These are phyloP conservation scores for Helminthosporium solani DNA, from an alignment of 2,329 filamentous ascomycete genomes.

Conservation along the genomic window DNA sequence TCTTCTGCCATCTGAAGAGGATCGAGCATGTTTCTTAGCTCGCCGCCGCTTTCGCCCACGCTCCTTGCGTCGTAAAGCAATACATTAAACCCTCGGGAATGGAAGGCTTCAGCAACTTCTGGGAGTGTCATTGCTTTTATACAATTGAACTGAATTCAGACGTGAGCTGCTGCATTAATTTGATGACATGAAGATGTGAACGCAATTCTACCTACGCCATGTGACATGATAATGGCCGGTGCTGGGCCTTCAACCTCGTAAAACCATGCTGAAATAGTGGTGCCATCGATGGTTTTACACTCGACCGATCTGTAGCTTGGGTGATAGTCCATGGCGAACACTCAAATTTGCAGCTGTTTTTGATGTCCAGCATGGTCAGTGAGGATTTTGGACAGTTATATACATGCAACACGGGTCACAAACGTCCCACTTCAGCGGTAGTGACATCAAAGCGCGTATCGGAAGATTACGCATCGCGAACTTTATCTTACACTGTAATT, in stretches of 20 bases:
- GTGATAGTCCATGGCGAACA: too few species aligned
- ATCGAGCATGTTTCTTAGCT: conserved; percentile 43
- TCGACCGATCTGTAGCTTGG: neutral
- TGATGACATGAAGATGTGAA: too few species aligned
- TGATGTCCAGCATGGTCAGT: too few species aligned
- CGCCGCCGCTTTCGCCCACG: conserved; percentile 42
- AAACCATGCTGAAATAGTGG: conserved; percentile 2
- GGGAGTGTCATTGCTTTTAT: conserved; percentile 29
- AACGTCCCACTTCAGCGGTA: too few species aligned
- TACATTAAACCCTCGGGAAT: too few species aligned
- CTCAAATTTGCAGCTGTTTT: too few species aligned
- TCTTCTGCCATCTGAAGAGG: conserved; percentile 38
- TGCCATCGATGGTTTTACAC: neutral
- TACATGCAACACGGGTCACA: too few species aligned
- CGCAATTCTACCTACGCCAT: conserved; percentile 3
- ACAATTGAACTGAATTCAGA: conserved; percentile 20
- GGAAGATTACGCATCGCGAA: too few species aligned
- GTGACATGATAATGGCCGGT: conserved; percentile 5
- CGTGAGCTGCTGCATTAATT: too few species aligned
- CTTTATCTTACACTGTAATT: too few species aligned
- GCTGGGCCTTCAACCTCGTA: neutral
- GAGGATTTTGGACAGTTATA: too few species aligned
- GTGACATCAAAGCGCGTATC: too few species aligned
- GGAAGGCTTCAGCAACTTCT: conserved; percentile 28
- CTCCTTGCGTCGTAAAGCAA: conserved; percentile 39